phyloP scores from a whole-genome alignment of 179 eudicot species.

The Camellia oleifera region DNA sequence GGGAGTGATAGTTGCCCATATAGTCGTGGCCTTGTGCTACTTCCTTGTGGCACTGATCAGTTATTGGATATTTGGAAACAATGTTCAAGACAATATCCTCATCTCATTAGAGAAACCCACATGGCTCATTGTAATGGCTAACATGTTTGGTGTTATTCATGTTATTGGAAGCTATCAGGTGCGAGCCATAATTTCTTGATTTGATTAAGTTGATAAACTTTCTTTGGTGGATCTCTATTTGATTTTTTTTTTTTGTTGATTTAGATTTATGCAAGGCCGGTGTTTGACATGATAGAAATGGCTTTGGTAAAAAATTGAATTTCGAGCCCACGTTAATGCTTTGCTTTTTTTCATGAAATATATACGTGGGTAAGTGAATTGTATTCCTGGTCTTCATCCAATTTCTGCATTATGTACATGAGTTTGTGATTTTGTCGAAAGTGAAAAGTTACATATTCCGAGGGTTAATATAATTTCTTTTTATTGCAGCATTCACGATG shows the following conservation, averaged over 20 bases:
- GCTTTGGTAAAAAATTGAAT: conserved; percentile 47
- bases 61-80: conserved; percentile 39
- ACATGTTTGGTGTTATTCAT: conserved; percentile 48
- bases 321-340: conserved; percentile 41
- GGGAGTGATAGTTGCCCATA: conserved; percentile 56
- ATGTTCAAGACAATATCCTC: conserved; percentile 54
- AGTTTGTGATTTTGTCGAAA: no score
- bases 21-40: conserved; percentile 65
- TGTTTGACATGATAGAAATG: conserved; percentile 53
- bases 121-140: conserved; percentile 66
- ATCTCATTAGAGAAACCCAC: conserved; percentile 45
- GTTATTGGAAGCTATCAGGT: not conserved
- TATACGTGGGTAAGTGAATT: no score
- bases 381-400: not conserved
- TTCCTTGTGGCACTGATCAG: conserved; percentile 67
- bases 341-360: conserved; percentile 43
- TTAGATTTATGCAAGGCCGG: no score
- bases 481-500: conserved; percentile 52
- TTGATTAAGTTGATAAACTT: not conserved
- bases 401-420: no score
- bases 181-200: not conserved
- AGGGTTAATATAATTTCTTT: not conserved
- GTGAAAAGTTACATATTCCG: not conserved
- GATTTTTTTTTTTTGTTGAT: not conserved
- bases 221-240: not conserved